Evolutionary conservation across 192 early-diverging fungal species (phyloP).

Genomic region (Glomus cerebriforme): DNA sequence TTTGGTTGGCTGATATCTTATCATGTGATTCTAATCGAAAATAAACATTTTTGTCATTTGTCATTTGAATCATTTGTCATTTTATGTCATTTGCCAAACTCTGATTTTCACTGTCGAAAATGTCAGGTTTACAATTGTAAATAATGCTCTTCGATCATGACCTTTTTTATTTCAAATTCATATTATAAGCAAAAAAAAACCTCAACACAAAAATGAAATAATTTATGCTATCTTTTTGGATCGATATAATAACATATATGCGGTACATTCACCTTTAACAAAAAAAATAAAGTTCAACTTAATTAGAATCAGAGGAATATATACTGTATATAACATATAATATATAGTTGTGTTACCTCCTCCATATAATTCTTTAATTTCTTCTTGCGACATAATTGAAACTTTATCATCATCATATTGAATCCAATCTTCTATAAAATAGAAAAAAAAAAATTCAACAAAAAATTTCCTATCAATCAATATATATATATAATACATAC

Average conservation of each 20-base stretch:
- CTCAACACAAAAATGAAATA: too few relatives aligned
- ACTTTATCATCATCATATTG: slow-evolving; percentile 98
- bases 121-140: too few relatives aligned
- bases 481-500: slow-evolving; percentile 28
- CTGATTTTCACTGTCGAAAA: too few relatives aligned
- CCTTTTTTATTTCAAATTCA: too few relatives aligned
- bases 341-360: slow-evolving; percentile 57
- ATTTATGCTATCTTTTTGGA: slow-evolving; percentile 63
- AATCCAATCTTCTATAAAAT: slow-evolving; percentile 62
- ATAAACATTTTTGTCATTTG: too few relatives aligned
- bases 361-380: slow-evolving; percentile 88
- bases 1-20: too few relatives aligned
- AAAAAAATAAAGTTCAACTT: not conserved
- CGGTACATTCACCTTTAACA: slow-evolving; percentile 65
- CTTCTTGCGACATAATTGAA: slow-evolving; percentile 76
- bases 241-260: slow-evolving; percentile 88
- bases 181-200: too few relatives aligned
- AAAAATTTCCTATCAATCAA: not conserved
- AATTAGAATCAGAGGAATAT: not conserved
- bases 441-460: not conserved
- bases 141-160: too few relatives aligned
- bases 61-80: too few relatives aligned
- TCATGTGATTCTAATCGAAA: too few relatives aligned
- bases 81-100: too few relatives aligned
- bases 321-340: not conserved